Conservation (phyloP, 2,329 filamentous ascomycete species). For the Botrytis paeoniae region DNA sequence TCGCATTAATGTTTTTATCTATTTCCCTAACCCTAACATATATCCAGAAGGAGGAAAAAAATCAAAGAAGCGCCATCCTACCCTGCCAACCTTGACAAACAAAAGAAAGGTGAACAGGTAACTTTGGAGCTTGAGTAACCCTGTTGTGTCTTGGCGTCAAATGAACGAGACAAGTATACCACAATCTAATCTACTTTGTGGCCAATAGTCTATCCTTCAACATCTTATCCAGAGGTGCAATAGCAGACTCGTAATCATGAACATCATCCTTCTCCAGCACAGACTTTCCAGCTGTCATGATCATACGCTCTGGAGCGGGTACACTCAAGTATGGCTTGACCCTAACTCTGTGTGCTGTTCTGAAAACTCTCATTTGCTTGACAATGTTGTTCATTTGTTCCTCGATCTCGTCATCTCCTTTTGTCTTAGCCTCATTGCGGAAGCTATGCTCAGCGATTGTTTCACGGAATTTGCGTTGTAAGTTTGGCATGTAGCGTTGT, state of each 20-base stretch:
- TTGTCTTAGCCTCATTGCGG: slow-evolving; percentile 13
- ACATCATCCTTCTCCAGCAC: slow-evolving; percentile 15
- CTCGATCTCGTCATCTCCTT: slow-evolving; percentile 29
- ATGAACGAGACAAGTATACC: background rate
- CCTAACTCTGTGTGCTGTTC: slow-evolving; percentile 36
- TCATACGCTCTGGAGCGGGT: slow-evolving; percentile 38
- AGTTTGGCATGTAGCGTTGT: slow-evolving; percentile 16
- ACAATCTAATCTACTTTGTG: slow-evolving; percentile 8
- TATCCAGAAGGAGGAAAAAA: background rate
- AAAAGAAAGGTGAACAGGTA: background rate
- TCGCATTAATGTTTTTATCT: background rate
- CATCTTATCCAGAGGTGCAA: slow-evolving; percentile 18
- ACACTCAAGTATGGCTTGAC: slow-evolving; percentile 35
- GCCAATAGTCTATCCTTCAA: slow-evolving; percentile 11
- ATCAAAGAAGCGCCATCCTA: background rate
- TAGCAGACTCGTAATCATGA: slow-evolving; percentile 10
- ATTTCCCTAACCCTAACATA: background rate
- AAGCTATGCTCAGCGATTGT: slow-evolving; percentile 13
- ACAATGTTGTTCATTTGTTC: slow-evolving; percentile 35
- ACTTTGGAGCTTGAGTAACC: background rate
- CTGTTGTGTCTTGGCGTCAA: background rate
- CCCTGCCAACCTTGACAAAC: background rate
- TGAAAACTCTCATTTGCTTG: slow-evolving; percentile 39
- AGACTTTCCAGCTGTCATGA: slow-evolving; percentile 40
- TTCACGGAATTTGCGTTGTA: slow-evolving; percentile 15